Evolutionary conservation across 352 stramenopile species (phyloP), one percentile per base, ranked within the genome.

Genomic region (Pythium guiyangense): DNA sequence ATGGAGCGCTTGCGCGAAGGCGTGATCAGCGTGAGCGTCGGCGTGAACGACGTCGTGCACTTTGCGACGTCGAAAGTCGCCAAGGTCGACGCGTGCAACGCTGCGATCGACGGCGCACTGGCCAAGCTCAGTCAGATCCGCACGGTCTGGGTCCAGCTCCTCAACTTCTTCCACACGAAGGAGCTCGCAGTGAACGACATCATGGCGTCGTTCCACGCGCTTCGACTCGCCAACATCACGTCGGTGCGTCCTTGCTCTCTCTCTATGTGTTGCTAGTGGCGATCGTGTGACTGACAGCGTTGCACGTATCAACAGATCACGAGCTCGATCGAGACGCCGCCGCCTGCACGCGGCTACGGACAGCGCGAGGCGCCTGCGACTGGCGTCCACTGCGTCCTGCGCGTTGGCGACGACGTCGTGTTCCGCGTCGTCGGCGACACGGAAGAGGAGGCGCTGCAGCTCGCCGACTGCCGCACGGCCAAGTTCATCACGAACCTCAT

Each of bases 401-500:
- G 71, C 46, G 66, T 88, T 40, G 74, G 71, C 9, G 66, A 54
- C 0, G 65, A 86, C 52, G 70, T 72, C 0, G 54, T 81, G 25
- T 90, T 71, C 52, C 68, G 79, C 25, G 79, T 82, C 29, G 67
- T 71, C 1, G 79, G 73, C 42, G 67, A 70, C 8, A 71, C 66
- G 29, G 76, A 92, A 59, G 58, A 59, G 17, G 79, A 88, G 0
- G 78, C 73, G 11, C 66, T 69, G 34, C 54, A 63, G 2, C 58
- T 87, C n/a, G 83, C 69, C 3, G 81, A 81, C 26, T 84, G 66
- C 48, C 62, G 60, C 43, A 67, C 72, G 25, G 71, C 73, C 8
- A 75, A 82, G n/a, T 92, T 88, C 64, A 61, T 90, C 6, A 60
- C 76, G 48, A 74, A 90, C 60, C 60, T 92, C 46, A 90, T 92